Percentiles rank a stretch among this genome's conserved stretches.
phyloP scores from a whole-genome alignment of 179 eudicot genomes.

The Pouteria campechiana region DNA sequence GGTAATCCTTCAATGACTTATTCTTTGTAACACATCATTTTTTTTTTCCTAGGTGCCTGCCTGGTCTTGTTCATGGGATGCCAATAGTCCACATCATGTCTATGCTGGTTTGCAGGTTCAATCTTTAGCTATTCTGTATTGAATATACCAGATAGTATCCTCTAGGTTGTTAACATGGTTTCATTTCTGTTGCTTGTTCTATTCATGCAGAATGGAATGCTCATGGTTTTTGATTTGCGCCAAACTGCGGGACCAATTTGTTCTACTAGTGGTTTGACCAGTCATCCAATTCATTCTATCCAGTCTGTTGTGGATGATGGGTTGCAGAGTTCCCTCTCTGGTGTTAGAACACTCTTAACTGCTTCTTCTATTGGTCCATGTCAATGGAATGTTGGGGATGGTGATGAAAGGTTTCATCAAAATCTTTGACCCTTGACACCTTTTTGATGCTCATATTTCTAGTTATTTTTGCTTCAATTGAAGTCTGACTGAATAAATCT shows the following conservation, averaged over 20 bases:
- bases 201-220: slow-evolving; percentile 68
- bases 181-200: neutral
- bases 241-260: slow-evolving; percentile 62
- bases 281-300: slow-evolving; percentile 61
- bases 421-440: too few species aligned
- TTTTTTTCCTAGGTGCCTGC: slow-evolving; percentile 59
- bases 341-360: slow-evolving; percentile 47
- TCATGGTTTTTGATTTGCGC: slow-evolving; percentile 73
- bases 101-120: slow-evolving; percentile 90
- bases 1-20: too few species aligned
- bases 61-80: slow-evolving; percentile 98
- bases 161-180: neutral
- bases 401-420: slow-evolving; percentile 31
- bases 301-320: slow-evolving; percentile 34
- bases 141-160: neutral
- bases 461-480: too few species aligned
- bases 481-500: too few species aligned
- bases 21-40: too few species aligned
- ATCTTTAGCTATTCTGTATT: neutral
- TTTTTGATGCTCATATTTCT: too few species aligned
- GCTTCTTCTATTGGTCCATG: slow-evolving; percentile 81
- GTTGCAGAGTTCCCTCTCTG: slow-evolving; percentile 22
- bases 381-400: slow-evolving; percentile 66
- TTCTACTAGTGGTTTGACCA: slow-evolving; percentile 44
- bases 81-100: slow-evolving; percentile 33